A percentile compares a stretch with the other conserved stretches of the same genome.
These are phyloP conservation scores for Pleurotus tuber-regium DNA, from an alignment of 768 basidiomycete species.

Conservation along the genomic window DNA sequence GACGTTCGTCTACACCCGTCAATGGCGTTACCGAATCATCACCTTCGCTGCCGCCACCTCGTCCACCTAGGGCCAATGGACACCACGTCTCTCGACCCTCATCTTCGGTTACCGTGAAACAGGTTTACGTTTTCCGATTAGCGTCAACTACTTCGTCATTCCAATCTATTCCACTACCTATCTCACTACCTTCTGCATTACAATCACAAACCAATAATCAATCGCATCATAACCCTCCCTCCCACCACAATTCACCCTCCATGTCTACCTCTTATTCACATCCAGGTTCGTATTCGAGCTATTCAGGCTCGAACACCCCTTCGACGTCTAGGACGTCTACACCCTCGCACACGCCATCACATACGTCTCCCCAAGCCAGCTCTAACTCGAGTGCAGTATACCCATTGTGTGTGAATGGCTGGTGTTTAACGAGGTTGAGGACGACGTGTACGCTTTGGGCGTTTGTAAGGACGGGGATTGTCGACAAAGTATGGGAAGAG, in stretches of 20 bases:
- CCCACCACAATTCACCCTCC: slow-evolving; percentile 24
- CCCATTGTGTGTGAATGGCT: slow-evolving; percentile 81
- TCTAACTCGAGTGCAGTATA: slow-evolving; percentile 54
- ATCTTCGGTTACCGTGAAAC: slow-evolving; percentile 30
- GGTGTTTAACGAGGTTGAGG: slow-evolving; percentile 81
- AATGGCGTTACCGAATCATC: slow-evolving; percentile 25
- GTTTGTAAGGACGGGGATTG: slow-evolving; percentile 76
- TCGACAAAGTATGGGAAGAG: slow-evolving; percentile 91
- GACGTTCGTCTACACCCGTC: slow-evolving; percentile 43
- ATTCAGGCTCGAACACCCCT: slow-evolving; percentile 28
- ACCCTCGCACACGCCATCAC: slow-evolving; percentile 15
- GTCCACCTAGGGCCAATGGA: slow-evolving; percentile 26
- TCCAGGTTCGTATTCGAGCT: too few species aligned
- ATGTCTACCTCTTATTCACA: too few species aligned
- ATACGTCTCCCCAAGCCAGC: slow-evolving; percentile 20
- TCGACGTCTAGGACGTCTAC: slow-evolving; percentile 13
- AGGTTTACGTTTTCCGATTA: slow-evolving; percentile 72
- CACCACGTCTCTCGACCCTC: slow-evolving; percentile 25
- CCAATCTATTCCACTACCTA: slow-evolving; percentile 21
- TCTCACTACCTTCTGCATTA: slow-evolving; percentile 30
- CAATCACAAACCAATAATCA: slow-evolving; percentile 10
- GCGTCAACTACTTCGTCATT: slow-evolving; percentile 29
- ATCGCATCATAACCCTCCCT: slow-evolving; percentile 14
- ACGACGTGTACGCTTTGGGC: slow-evolving; percentile 91
- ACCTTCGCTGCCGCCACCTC: slow-evolving; percentile 32